phyloP scores from a whole-genome alignment of 306 rosid genomes.

The Malus fusca region DNA sequence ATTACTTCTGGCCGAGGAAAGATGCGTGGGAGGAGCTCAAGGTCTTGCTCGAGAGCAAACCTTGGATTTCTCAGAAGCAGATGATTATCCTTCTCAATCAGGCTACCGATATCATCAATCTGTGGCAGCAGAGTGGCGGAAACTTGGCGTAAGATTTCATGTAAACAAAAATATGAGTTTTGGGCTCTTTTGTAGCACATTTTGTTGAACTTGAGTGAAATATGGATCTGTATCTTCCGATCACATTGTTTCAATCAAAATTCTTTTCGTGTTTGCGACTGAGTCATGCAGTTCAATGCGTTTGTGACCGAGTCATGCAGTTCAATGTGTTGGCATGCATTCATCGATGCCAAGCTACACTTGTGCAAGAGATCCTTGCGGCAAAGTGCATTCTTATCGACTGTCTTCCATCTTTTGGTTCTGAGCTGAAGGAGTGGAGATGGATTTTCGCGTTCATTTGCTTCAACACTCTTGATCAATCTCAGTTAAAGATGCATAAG shows the following conservation, averaged over 20 bases:
- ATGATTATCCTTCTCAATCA: constrained; percentile 98
- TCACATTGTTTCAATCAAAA: not conserved
- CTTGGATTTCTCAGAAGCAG: constrained; percentile 97
- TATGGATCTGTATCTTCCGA: not conserved
- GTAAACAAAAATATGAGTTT: constrained; percentile 9
- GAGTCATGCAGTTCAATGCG: constrained; percentile 4
- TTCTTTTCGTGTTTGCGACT: not conserved
- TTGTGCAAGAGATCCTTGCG: not conserved
- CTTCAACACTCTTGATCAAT: no score
- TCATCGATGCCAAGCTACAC: not conserved
- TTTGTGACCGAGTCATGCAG: constrained; percentile 12
- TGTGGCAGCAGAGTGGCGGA: constrained; percentile 99
- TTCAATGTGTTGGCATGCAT: not conserved
- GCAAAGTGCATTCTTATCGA: not conserved
- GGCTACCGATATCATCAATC: constrained; percentile 90
- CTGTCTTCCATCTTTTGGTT: no score
- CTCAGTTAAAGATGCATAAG: not conserved
- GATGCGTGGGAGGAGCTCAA: constrained; percentile 99
- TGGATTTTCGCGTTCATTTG: no score
- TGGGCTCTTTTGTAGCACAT: not conserved
- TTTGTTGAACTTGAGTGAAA: constrained; percentile 13
- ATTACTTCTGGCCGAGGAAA: constrained; percentile 97
- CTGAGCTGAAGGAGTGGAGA: no score
- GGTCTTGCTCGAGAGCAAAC: constrained; percentile 85
- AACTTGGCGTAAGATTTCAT: constrained; percentile 43